Evolutionary conservation across 2,329 filamentous ascomycete species (phyloP), one percentile per base, ranked within the genome.

Genomic region (Epichloe baconii): DNA sequence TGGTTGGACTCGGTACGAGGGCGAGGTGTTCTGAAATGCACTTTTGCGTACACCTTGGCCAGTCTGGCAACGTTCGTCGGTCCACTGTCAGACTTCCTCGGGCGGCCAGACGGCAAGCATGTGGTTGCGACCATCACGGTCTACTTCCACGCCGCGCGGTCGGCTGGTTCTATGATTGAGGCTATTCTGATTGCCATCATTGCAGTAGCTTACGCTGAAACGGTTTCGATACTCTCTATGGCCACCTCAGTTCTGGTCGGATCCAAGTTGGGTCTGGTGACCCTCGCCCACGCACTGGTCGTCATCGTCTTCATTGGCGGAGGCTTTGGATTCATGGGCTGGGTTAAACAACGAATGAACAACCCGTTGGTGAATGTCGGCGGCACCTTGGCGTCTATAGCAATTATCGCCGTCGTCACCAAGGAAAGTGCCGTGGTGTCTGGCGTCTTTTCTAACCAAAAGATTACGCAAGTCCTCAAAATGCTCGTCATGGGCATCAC

Each of bases 91-190:
- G 71, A 73, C 5, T 76, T 87, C 51, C 73, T 95, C n/a, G 89
- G 89, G 5, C 75, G 81, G 54, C 85, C 88, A 60, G 88, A 94
- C 68, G 87, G 87, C 44, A 95, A 95, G 64, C 89, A 95, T 67
- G 82, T 94, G 62, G 87, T 94, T 51, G 88, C 88, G 38, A 95
- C 88, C 3, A 82, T 95, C 50, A 90, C 86, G 0, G 88, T 95
- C 6, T 95, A 94, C 62, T 95, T 95, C 62, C 88, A 95, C 64
- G 87, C 89, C 2, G 85, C 87, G 1, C 76, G 89, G 53, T 86
- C 86, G 17, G 79, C 83, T 19, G 89, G 88, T 1, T 89, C 85
- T 59, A 94, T 95, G 87, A 78, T 86, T 52, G 85, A 94, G 66
- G 88, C 87, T 2, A 78, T 83, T 12, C 69, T 88, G 40, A 79